Evolutionary conservation across 163 green algal genomes (phyloP).

Genomic region (Chlorella variabilis): DNA sequence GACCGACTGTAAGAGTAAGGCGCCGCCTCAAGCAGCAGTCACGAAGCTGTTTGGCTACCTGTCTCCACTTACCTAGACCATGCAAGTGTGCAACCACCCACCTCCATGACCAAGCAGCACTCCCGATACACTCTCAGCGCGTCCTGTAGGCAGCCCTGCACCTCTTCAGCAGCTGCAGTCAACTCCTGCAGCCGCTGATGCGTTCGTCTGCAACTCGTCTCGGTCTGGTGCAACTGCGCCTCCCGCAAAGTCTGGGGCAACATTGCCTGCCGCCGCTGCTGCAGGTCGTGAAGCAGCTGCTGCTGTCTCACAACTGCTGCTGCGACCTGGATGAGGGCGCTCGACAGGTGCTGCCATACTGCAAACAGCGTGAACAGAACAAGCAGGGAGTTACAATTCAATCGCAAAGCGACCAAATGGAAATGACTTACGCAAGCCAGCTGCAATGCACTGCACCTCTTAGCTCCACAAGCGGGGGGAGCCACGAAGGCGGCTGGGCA

Average conservation of each 20-base stretch:
- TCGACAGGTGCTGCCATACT: slow-evolving; percentile 29
- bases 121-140: background rate
- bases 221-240: background rate
- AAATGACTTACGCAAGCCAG: background rate
- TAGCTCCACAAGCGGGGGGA: slow-evolving; percentile 10
- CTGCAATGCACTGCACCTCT: no score
- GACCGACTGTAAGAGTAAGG: no score
- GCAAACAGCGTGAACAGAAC: no score
- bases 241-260: background rate
- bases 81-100: background rate
- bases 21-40: no score
- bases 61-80: background rate
- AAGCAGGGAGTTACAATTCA: background rate
- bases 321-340: background rate
- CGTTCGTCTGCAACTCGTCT: no score
- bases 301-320: background rate
- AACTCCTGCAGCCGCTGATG: background rate
- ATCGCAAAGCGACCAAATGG: background rate
- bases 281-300: background rate
- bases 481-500: slow-evolving; percentile 7
- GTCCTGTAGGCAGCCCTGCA: background rate
- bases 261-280: background rate
- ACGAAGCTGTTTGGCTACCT: no score
- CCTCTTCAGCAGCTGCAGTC: background rate
- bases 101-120: background rate